Evolutionary conservation across 768 basidiomycete species (phyloP).

Genomic region (Suillus clintonianus): DNA sequence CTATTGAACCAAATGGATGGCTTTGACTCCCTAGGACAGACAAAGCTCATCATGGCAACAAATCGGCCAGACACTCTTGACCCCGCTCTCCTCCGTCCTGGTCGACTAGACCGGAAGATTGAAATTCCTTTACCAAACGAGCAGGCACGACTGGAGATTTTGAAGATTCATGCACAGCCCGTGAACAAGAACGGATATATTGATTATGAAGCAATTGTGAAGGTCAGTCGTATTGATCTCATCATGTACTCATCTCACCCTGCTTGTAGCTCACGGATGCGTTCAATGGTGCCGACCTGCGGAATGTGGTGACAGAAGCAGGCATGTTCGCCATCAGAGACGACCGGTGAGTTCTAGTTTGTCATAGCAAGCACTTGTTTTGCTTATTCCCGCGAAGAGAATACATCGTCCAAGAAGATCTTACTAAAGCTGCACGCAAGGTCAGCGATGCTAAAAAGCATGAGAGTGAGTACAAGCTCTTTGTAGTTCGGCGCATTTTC

Average conservation of each 20-base stretch:
- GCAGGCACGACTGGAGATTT: constrained; percentile 91
- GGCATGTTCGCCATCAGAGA: constrained; percentile 99
- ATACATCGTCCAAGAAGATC: constrained; percentile 91
- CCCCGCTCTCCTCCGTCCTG: constrained; percentile 93
- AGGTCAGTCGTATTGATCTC: constrained; percentile 48
- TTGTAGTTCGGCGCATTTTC: background rate
- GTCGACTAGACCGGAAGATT: constrained; percentile 95
- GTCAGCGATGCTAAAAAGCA: constrained; percentile 97
- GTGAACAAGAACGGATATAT: constrained; percentile 96
- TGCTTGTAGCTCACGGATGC: constrained; percentile 71
- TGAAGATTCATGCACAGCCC: constrained; percentile 94
- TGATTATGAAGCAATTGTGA: constrained; percentile 97
- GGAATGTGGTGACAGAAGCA: constrained; percentile 93
- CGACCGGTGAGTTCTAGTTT: constrained; percentile 61
- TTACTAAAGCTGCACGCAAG: constrained; percentile 95
- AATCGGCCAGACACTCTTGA: constrained; percentile 98
- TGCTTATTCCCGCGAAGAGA: constrained; percentile 50
- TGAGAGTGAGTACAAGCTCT: constrained; percentile 66
- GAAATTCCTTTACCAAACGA: constrained; percentile 98
- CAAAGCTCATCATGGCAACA: constrained; percentile 99
- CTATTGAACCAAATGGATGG: constrained; percentile 99
- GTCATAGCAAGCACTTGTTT: background rate
- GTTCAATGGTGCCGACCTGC: constrained; percentile 96
- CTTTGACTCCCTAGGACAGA: constrained; percentile 93
- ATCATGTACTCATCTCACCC: constrained; percentile 1